Base-by-base conservation (phyloP, 1,284 basidiomycete species). In the Puccinia hordei region DNA sequence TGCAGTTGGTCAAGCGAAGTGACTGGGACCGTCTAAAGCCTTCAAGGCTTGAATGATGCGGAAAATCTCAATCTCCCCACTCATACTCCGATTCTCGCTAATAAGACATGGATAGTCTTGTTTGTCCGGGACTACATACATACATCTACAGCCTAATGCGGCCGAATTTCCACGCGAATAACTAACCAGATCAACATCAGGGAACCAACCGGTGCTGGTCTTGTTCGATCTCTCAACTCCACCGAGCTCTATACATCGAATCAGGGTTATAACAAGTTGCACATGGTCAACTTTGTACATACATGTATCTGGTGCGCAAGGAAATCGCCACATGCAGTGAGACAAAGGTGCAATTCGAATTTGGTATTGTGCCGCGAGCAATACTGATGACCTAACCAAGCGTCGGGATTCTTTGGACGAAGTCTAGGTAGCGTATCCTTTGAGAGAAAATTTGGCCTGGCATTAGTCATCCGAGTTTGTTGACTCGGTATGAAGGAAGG, bases 401-500 rank as follows among this genome's bases (percentile, higher is more conserved):
- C 61, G 33, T 63, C 30, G 2, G 9, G 8, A 35, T 63, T 63
- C 35, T 38, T 63, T 38, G 35, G 12, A 63, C 17, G 61, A 12
- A 38, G 33, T 63, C 61, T n/a, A 63, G n/a, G n/a, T n/a, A n/a
- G 61, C 33, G 30, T 33, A n/a, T 59, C 13, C 53, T 27, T 30
- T 30, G 24, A 30, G 24, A 30, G 15, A 59, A 19, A 63, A 38
- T 22, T 63, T 38, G 61, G 61, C 22, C 35, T 22, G 17, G 3
- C 35, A n/a, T 63, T 9, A 63, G 61, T 63, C 61, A 38, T 38
- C 30, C 61, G 33, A 38, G 61, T 35, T 33, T 63, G 61, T 63
- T 17, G 30, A 30, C 27, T 51, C 49, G 17, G 17, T 27, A n/a
- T 57, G 30, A 35, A 27, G 19, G 10, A 27, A 15, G 22, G 35